Evolutionary conservation across 208 protist genomes (phyloP).

Genomic region (Acanthamoeba royreba): DNA sequence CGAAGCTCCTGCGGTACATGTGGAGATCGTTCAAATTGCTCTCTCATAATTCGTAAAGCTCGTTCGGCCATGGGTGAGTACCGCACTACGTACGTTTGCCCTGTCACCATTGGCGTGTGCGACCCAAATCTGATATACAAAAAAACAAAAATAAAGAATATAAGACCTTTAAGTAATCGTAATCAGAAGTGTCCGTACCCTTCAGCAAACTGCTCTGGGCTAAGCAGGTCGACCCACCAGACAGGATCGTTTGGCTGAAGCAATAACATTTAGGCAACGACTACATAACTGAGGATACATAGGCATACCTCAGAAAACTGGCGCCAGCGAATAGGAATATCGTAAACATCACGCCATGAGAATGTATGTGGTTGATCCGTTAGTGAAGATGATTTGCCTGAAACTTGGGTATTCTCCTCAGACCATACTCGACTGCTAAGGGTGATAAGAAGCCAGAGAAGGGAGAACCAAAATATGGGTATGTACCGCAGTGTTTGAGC

Average conservation of each 20-base stretch:
- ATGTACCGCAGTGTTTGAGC: conserved; percentile 55
- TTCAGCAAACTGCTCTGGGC: conserved; percentile 71
- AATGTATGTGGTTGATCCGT: conserved; percentile 40
- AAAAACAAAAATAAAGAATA: not conserved
- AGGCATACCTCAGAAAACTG: conserved; percentile 66
- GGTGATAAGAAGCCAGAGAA: not conserved
- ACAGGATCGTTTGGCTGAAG: conserved; percentile 71
- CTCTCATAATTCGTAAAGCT: conserved; percentile 57
- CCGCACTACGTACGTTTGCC: conserved; percentile 72
- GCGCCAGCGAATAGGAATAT: conserved; percentile 72
- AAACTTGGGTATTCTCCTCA: not conserved
- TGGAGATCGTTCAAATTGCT: not conserved
- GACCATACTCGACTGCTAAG: not conserved
- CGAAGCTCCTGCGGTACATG: not conserved
- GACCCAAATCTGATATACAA: conserved; percentile 59
- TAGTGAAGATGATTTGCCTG: not conserved
- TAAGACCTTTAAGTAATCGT: not conserved
- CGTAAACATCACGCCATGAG: conserved; percentile 71
- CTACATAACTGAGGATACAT: not conserved
- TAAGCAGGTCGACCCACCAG: conserved; percentile 78
- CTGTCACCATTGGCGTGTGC: conserved; percentile 74
- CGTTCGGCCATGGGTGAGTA: conserved; percentile 70
- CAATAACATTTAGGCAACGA: not conserved
- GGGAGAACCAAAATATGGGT: not conserved
- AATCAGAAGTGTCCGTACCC: conserved; percentile 41